Evolutionary conservation across 345 rosid genomes (phyloP).

Genomic region (Limnanthes douglasii): DNA sequence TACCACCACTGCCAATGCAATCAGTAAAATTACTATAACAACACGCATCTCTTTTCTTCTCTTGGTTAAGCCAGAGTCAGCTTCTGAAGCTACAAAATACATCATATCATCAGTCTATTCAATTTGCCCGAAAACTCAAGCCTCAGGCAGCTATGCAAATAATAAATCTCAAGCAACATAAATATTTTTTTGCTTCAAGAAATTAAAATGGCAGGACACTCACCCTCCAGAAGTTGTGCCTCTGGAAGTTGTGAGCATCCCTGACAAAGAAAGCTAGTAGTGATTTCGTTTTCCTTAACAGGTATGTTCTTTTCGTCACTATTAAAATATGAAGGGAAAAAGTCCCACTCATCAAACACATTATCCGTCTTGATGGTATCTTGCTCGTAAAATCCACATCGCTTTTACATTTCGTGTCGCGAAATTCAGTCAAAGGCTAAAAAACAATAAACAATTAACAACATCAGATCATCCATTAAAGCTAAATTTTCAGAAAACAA

Average conservation of each 20-base stretch:
- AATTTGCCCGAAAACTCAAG: no score
- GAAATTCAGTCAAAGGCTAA: conserved; percentile 43
- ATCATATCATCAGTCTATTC: no score
- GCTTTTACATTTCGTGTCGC: conserved; percentile 43
- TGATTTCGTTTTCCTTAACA: conserved; percentile 23
- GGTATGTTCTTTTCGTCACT: conserved; percentile 26
- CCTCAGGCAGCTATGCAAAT: no score
- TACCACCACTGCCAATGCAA: no score
- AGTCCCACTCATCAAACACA: conserved; percentile 54
- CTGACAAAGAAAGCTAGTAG: conserved; percentile 35
- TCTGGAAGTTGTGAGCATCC: no score
- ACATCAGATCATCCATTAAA: background rate
- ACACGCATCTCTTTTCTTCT: no score
- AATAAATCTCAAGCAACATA: no score
- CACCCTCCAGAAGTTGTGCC: conserved; percentile 14
- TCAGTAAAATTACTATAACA: no score
- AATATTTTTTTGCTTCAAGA: no score
- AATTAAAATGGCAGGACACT: conserved; percentile 2
- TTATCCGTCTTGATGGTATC: conserved; percentile 36
- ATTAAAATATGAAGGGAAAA: conserved; percentile 45
- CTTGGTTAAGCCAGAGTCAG: no score
- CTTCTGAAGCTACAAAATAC: no score
- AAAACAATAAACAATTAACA: conserved; percentile 9
- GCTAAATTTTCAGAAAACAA: no score
- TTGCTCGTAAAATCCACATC: conserved; percentile 62